A percentile compares a stretch with the other conserved stretches of the same genome.
Conservation (phyloP, 2,329 filamentous ascomycete species). For the Stachybotrys elegans region DNA sequence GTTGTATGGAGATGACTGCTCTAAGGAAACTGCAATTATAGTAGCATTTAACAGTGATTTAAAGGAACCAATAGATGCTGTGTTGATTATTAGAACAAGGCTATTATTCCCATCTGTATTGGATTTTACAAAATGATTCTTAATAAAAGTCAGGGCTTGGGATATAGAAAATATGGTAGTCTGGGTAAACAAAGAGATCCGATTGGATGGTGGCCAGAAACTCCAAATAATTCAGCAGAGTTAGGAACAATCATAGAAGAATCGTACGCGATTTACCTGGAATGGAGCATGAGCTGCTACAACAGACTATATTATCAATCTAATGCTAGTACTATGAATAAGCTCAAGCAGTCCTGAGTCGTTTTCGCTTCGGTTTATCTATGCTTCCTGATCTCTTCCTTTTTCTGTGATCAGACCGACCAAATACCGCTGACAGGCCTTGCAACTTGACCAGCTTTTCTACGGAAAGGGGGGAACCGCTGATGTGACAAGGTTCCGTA, state of each 20-base stretch:
- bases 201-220: neutral
- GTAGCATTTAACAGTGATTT: neutral
- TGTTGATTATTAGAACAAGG: slow-evolving; percentile 3
- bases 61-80: neutral
- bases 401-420: slow-evolving; percentile 1
- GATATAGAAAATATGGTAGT: neutral
- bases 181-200: slow-evolving; percentile 2
- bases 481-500: neutral
- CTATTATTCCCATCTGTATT: neutral
- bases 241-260: neutral
- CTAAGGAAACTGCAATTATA: neutral
- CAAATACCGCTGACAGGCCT: slow-evolving; percentile 1
- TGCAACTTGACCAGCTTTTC: slow-evolving; percentile 1
- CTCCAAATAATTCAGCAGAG: neutral
- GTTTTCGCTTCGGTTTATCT: neutral
- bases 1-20: slow-evolving; percentile 5
- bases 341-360: neutral
- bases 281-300: neutral
- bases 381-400: slow-evolving; percentile 2
- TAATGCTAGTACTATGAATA: neutral
- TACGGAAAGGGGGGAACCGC: neutral
- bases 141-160: neutral
- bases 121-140: neutral
- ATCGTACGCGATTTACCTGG: neutral
- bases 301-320: neutral